Conservation (phyloP, 2,329 filamentous ascomycete species). For the Thermomyces lanuginosus region DNA sequence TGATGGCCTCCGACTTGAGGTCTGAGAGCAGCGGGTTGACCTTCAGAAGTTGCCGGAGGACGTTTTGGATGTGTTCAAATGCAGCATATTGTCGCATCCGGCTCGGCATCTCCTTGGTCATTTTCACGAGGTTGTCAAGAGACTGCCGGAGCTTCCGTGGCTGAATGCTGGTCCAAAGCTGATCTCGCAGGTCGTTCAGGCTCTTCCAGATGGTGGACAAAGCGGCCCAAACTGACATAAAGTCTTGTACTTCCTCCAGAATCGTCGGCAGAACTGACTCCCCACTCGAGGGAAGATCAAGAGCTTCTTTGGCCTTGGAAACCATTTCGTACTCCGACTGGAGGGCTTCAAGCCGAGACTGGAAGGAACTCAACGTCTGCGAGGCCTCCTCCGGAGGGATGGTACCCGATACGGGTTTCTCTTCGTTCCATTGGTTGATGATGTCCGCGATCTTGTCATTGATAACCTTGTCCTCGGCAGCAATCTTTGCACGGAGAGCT, state of each 20-base stretch:
- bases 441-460: constrained; percentile 76
- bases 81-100: constrained; percentile 98
- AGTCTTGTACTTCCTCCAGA: constrained; percentile 92
- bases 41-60: constrained; percentile 74
- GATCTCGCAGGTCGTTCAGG: constrained; percentile 81
- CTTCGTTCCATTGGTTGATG: constrained; percentile 76
- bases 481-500: constrained; percentile 83
- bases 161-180: constrained; percentile 87
- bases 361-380: constrained; percentile 64
- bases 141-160: constrained; percentile 80
- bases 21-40: constrained; percentile 78
- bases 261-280: constrained; percentile 73
- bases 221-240: constrained; percentile 95
- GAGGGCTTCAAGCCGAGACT: constrained; percentile 66
- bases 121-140: constrained; percentile 84
- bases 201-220: constrained; percentile 94
- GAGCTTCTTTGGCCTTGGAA: constrained; percentile 86
- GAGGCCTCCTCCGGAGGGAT: constrained; percentile 83
- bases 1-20: constrained; percentile 88
- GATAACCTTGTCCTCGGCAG: constrained; percentile 82
- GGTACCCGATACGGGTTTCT: constrained; percentile 90
- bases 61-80: constrained; percentile 95
- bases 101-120: constrained; percentile 98
- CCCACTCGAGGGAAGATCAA: constrained; percentile 66
- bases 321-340: constrained; percentile 87